A percentile compares a stretch with the other conserved stretches of the same genome.
phyloP scores from a whole-genome alignment of 1,284 basidiomycete species.

The Cystobasidiaceae sp. region DNA sequence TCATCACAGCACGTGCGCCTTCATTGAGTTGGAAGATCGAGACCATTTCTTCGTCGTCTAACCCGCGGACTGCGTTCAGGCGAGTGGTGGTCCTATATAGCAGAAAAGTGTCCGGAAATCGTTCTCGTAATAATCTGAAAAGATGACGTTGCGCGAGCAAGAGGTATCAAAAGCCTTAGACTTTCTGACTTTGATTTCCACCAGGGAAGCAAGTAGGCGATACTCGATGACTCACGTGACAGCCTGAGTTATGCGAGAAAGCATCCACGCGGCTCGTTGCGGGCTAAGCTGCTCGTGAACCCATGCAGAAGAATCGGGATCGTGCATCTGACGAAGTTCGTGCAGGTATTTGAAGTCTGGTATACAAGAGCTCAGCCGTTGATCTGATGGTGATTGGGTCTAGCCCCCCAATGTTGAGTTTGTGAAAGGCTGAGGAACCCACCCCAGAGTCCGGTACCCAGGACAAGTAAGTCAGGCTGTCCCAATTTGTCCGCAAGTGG shows the following conservation, averaged over 20 bases:
- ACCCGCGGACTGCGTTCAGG: neutral
- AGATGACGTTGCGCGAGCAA: neutral
- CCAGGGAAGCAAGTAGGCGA: neutral
- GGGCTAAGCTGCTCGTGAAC: neutral
- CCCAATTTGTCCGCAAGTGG: constrained; percentile 1
- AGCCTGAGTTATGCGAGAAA: neutral
- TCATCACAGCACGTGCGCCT: constrained; percentile 6
- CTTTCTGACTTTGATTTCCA: neutral
- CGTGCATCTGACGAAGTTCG: neutral
- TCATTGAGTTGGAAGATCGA: constrained; percentile 1
- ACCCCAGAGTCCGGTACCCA: constrained; percentile 7
- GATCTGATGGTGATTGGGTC: neutral
- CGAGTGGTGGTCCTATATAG: constrained; percentile 2
- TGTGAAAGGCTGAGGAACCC: neutral
- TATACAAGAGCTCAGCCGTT: too few species aligned
- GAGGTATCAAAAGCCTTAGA: neutral
- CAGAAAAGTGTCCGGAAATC: neutral
- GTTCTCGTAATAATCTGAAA: neutral
- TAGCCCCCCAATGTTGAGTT: neutral
- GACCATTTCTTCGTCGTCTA: neutral
- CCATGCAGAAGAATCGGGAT: neutral
- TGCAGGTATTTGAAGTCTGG: constrained; percentile 5
- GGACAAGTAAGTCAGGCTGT: constrained; percentile 1
- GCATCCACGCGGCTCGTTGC: neutral
- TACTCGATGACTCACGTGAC: constrained; percentile 2